Conservation (phyloP, 129 eudicot species). For the Helianthus tuberosus region DNA sequence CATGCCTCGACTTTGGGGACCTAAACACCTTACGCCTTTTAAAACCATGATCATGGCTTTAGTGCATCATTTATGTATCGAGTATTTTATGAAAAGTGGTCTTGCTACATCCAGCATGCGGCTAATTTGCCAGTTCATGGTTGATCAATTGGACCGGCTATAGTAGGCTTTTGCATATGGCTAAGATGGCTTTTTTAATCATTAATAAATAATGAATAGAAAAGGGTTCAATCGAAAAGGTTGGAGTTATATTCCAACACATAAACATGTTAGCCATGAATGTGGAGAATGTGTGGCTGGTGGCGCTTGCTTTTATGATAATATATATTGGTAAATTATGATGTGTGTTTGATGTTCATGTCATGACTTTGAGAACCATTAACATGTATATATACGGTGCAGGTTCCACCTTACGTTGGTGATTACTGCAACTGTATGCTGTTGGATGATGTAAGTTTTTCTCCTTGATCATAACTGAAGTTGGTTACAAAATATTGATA, state of each 20-base stretch:
- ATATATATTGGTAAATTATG: slow-evolving; percentile 1
- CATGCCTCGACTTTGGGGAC: too few relatives aligned
- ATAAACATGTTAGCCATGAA: slow-evolving; percentile 2
- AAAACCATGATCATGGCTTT: too few relatives aligned
- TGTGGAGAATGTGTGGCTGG: not conserved
- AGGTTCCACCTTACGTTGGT: slow-evolving; percentile 91
- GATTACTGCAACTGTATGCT: slow-evolving; percentile 88
- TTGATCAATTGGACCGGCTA: not conserved
- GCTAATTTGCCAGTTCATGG: not conserved
- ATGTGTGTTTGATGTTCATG: not conserved
- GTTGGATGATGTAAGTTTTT: slow-evolving; percentile 97
- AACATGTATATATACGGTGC: slow-evolving; percentile 12
- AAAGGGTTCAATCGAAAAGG: not conserved
- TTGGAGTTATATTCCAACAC: not conserved
- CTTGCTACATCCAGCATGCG: not conserved
- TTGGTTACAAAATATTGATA: not conserved
- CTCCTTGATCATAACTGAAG: not conserved
- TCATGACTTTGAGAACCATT: slow-evolving; percentile 15
- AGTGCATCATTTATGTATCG: not conserved
- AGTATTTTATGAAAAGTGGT: not conserved
- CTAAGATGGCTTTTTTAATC: too few relatives aligned
- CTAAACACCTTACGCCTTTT: too few relatives aligned
- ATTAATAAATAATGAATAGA: not conserved
- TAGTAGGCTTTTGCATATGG: not conserved
- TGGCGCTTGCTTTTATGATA: slow-evolving; percentile 1